Evolutionary conservation across 768 basidiomycete genomes (phyloP).

Genomic region (Hypsizygus marmoreus): DNA sequence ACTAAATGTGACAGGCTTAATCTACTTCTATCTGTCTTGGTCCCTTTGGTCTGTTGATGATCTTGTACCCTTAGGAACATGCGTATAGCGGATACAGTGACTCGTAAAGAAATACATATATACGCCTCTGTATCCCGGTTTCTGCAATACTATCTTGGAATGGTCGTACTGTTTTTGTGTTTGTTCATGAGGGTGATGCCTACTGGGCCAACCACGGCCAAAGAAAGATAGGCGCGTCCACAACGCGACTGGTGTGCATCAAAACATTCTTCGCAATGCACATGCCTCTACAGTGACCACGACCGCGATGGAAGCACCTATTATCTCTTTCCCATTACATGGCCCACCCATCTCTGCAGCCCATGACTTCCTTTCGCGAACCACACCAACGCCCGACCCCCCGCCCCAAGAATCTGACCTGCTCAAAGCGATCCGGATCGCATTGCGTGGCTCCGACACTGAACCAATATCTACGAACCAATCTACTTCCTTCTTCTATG

Average conservation of each 20-base stretch:
- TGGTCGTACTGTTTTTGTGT: neutral
- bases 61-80: slow-evolving; percentile 12
- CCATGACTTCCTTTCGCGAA: slow-evolving; percentile 37
- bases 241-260: slow-evolving; percentile 4
- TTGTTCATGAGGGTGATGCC: slow-evolving; percentile 1
- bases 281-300: slow-evolving; percentile 2
- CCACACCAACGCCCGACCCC: slow-evolving; percentile 19
- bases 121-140: neutral
- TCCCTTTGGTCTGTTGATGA: no score
- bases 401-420: slow-evolving; percentile 39
- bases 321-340: slow-evolving; percentile 43
- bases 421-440: slow-evolving; percentile 58
- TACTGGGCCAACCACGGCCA: neutral
- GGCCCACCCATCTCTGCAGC: slow-evolving; percentile 46
- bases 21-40: slow-evolving; percentile 16
- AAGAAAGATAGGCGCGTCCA: slow-evolving; percentile 10
- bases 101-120: neutral
- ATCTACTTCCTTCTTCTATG: slow-evolving; percentile 40
- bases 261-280: slow-evolving; percentile 6
- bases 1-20: slow-evolving; percentile 18
- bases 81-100: slow-evolving; percentile 18
- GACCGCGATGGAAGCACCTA: slow-evolving; percentile 3
- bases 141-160: slow-evolving; percentile 13
- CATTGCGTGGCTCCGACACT: slow-evolving; percentile 56
- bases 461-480: slow-evolving; percentile 43